Conservation (phyloP, 192 early-diverging fungal genomes). For the Coemansia nantahalensis region DNA sequence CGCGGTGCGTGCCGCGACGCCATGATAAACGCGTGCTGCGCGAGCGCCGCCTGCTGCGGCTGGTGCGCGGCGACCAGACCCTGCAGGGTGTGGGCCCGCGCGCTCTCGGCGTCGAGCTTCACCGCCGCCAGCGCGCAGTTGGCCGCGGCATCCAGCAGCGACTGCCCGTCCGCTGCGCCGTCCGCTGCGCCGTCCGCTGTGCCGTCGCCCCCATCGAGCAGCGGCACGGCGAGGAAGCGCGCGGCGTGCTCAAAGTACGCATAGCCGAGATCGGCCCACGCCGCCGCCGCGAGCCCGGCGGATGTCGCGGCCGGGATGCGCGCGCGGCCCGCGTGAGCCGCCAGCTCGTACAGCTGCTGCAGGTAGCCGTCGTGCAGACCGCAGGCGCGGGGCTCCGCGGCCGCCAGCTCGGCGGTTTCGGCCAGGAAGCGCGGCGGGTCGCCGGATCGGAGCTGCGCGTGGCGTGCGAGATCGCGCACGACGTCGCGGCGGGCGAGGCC, state of each 20-base stretch:
- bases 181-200: not conserved
- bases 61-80: constrained; percentile 59
- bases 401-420: constrained; percentile 6
- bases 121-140: constrained; percentile 53
- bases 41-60: constrained; percentile 52
- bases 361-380: constrained; percentile 1
- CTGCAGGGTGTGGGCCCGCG: constrained; percentile 68
- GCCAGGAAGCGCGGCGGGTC: constrained; percentile 15
- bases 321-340: constrained; percentile 13
- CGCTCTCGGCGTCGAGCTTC: constrained; percentile 58
- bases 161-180: not conserved
- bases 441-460: not conserved
- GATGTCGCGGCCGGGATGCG: constrained; percentile 25
- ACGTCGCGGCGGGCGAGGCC: not conserved
- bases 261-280: constrained; percentile 39
- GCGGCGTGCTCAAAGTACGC: constrained; percentile 22
- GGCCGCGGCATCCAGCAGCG: constrained; percentile 27
- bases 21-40: constrained; percentile 84
- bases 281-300: constrained; percentile 14
- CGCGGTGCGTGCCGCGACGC: constrained; percentile 65
- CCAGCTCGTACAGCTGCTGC: constrained; percentile 15
- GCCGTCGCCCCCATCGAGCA: not conserved
- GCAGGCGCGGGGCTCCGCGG: constrained; percentile 2
- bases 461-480: constrained; percentile 2
- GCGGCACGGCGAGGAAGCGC: not conserved